Conservation (phyloP, 2,329 filamentous ascomycete species). For the Chrysoporthe puriensis region DNA sequence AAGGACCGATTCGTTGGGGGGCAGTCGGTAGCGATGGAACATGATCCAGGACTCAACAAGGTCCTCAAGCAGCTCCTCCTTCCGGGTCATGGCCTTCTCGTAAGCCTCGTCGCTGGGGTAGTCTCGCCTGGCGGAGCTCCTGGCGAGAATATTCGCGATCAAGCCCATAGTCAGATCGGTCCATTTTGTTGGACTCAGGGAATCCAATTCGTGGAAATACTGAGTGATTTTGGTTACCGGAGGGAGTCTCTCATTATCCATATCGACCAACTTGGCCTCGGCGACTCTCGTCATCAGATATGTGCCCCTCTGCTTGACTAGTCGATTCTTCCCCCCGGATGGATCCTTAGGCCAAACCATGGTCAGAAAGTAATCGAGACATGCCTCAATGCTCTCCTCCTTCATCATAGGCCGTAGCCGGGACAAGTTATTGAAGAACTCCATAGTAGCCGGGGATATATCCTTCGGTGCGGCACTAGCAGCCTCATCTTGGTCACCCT, state of each 20-base stretch:
- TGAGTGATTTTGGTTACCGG: conserved; percentile 44
- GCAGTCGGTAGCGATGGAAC: conserved; percentile 37
- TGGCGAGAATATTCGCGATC: conserved; percentile 38
- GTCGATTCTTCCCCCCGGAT: conserved; percentile 32
- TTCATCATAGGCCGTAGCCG: conserved; percentile 37
- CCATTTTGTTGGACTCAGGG: conserved; percentile 42
- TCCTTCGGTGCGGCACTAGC: background rate
- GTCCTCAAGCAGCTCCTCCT: conserved; percentile 42
- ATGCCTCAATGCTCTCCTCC: conserved; percentile 28
- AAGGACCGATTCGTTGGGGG: background rate
- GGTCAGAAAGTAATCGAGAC: conserved; percentile 40
- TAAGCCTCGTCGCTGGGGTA: conserved; percentile 35
- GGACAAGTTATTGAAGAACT: conserved; percentile 36
- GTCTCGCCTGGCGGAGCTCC: conserved; percentile 33
- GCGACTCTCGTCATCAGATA: conserved; percentile 39
- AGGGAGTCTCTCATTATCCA: conserved; percentile 39
- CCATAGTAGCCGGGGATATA: conserved; percentile 24
- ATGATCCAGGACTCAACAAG: conserved; percentile 47
- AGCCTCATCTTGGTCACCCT: conserved; percentile 3
- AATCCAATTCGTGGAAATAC: conserved; percentile 40
- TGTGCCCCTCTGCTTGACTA: conserved; percentile 32
- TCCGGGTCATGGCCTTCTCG: conserved; percentile 36
- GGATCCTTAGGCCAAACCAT: conserved; percentile 30
- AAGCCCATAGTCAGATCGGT: conserved; percentile 39
- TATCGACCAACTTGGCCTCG: conserved; percentile 39